Evolutionary conservation across 106 monocot species (phyloP).

Genomic region (Iris macrosiphon): DNA sequence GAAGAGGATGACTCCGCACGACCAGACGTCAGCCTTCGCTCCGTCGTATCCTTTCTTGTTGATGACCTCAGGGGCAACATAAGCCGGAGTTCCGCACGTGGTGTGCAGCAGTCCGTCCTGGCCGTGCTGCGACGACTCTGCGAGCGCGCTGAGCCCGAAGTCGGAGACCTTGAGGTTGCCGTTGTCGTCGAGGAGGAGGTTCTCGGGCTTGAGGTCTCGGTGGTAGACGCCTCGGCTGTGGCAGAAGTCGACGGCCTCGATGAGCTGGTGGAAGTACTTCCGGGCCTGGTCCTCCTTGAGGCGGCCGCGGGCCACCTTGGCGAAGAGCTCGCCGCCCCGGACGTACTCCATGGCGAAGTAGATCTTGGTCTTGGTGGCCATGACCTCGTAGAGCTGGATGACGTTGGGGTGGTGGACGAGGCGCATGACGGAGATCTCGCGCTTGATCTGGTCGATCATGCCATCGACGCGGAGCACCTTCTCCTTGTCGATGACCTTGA

Average conservation of each 20-base stretch:
- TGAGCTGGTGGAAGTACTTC: slow-evolving; percentile 61
- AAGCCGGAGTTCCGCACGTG: slow-evolving; percentile 64
- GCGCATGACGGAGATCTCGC: slow-evolving; percentile 65
- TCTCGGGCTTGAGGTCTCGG: slow-evolving; percentile 62
- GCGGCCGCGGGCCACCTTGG: slow-evolving; percentile 42
- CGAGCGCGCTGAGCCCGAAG: slow-evolving; percentile 53
- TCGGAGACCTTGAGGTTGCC: slow-evolving; percentile 65
- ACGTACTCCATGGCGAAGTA: slow-evolving; percentile 73
- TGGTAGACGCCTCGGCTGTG: slow-evolving; percentile 72
- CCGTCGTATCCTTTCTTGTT: slow-evolving; percentile 53
- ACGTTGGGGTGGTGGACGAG: slow-evolving; percentile 58
- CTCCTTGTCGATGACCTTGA: slow-evolving; percentile 65
- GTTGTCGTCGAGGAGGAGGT: slow-evolving; percentile 56
- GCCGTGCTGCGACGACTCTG: slow-evolving; percentile 21
- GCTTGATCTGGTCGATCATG: slow-evolving; percentile 65
- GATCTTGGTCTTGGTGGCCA: slow-evolving; percentile 75
- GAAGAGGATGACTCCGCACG: slow-evolving; percentile 53
- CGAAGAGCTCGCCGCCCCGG: slow-evolving; percentile 63
- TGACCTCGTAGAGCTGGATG: slow-evolving; percentile 67
- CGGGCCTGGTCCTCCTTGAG: slow-evolving; percentile 52
- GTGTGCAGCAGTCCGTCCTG: slow-evolving; percentile 67
- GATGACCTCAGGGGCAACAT: slow-evolving; percentile 61
- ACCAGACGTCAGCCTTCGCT: slow-evolving; percentile 58
- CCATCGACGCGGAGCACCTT: slow-evolving; percentile 43
- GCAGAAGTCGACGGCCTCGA: slow-evolving; percentile 56